Base-by-base conservation (phyloP, 352 stramenopile genomes). In the Elongisporangium prolatum region DNA sequence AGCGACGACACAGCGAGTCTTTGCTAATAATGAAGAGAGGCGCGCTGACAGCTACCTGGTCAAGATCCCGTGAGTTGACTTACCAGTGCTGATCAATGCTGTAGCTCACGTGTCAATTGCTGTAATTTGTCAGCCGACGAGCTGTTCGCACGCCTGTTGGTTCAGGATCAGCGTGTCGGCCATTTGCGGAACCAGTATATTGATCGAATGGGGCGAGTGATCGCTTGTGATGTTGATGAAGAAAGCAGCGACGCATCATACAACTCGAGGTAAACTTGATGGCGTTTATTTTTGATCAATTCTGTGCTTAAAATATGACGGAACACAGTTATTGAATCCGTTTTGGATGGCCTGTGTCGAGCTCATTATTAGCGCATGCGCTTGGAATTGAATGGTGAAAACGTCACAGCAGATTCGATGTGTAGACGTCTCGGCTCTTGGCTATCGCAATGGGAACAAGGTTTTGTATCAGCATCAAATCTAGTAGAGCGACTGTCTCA, bases 111-210 rank as follows among this genome's bases (percentile, higher is more conserved):
- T 63, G 52, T 68, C 24, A 20, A 17, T 48, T 57, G n/a, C 24
- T 71, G 52, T 56, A 40, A 1, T 10, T 60, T 24, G 18, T 7
- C 52, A 89, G 80, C 76, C 11, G 68, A 79, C 22, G 60, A 72
- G 48, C 66, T 90, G 4, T 65, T 85, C 18, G 63, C 64, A 0
- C 69, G 68, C 0, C 71, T 84, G 6, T 65, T 69, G 3, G 68
- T 88, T 7, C 67, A 87, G 20, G 74, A 88, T 17, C 60, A 72
- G 52, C 75, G 72, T 20, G 72, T 68, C 13, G 75, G 77, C 0
- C 75, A 86, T 52, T 48, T 90, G 50, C 67, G 80, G 17, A 82
- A 78, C 37, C 80, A 90, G 57, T 90, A 72, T 58, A 60, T 90
- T 14, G 70, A 90, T 52, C 69, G 58, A 9, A 67, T 58, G 22